phyloP scores from a whole-genome alignment of 1,284 basidiomycete genomes.

The Moesziomyces antarcticus region DNA sequence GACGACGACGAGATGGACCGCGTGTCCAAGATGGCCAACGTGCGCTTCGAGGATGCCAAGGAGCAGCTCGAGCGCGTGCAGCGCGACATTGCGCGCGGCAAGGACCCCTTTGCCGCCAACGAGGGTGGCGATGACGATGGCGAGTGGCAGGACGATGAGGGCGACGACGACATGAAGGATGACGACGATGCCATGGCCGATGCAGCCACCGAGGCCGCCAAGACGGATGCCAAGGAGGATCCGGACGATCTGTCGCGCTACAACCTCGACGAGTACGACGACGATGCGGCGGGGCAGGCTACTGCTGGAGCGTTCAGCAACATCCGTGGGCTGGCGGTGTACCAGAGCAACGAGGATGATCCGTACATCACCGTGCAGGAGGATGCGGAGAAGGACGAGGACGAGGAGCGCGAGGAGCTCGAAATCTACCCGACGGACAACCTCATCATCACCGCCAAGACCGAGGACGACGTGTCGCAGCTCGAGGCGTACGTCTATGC shows the following conservation, averaged over 20 bases:
- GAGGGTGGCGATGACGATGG: conserved; percentile 48
- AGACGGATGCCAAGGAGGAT: conserved; percentile 66
- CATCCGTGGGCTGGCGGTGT: conserved; percentile 93
- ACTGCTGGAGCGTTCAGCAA: conserved; percentile 87
- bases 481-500: conserved; percentile 74
- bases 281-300: conserved; percentile 74
- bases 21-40: conserved; percentile 86
- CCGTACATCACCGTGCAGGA: conserved; percentile 97
- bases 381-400: conserved; percentile 73
- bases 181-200: conserved; percentile 71
- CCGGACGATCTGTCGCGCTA: conserved; percentile 88
- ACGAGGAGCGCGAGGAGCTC: conserved; percentile 87
- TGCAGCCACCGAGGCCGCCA: conserved; percentile 70
- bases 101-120: conserved; percentile 47
- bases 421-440: conserved; percentile 91
- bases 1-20: conserved; percentile 91
- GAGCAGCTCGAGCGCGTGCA: conserved; percentile 77
- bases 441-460: conserved; percentile 90
- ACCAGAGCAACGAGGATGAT: conserved; percentile 91
- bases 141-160: conserved; percentile 49
- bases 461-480: conserved; percentile 95
- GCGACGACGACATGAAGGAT: conserved; percentile 71
- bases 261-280: conserved; percentile 91
- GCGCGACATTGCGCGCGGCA: conserved; percentile 47
- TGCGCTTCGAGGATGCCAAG: conserved; percentile 87